Conservation (phyloP, 2,329 filamentous ascomycete species). For the Colletotrichum costaricense region DNA sequence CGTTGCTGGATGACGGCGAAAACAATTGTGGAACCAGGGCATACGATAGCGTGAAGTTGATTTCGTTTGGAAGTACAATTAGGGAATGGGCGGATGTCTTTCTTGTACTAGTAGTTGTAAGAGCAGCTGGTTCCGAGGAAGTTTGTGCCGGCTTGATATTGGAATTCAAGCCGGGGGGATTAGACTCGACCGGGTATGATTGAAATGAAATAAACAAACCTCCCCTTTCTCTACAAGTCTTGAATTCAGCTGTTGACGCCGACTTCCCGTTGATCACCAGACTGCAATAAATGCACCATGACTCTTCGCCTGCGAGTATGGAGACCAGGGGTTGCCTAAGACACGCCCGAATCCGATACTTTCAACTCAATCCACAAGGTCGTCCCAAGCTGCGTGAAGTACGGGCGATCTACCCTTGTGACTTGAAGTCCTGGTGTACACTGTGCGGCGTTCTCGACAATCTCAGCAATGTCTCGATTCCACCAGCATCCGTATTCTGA, state of each 20-base stretch:
- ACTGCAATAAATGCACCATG: not conserved
- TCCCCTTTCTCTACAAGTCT: constrained; percentile 12
- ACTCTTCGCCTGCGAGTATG: not conserved
- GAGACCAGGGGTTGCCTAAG: not conserved
- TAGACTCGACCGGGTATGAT: constrained; percentile 5
- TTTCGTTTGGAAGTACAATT: not conserved
- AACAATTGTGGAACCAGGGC: not conserved
- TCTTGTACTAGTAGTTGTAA: constrained; percentile 16
- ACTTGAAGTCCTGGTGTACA: constrained; percentile 66
- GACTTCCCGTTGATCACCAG: too few relatives aligned
- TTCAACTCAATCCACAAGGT: constrained; percentile 69
- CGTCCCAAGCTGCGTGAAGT: constrained; percentile 66
- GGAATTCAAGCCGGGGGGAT: not conserved
- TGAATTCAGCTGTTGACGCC: not conserved
- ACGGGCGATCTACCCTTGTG: constrained; percentile 63
- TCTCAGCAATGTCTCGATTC: constrained; percentile 71
- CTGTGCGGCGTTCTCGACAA: constrained; percentile 62
- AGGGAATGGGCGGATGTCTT: not conserved
- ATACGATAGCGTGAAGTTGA: not conserved
- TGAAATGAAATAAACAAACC: constrained; percentile 33
- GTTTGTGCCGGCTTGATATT: constrained; percentile 1
- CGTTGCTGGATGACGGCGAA: not conserved
- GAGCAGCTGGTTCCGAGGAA: not conserved
- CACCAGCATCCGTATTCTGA: constrained; percentile 73
- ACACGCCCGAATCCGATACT: constrained; percentile 41